Evolutionary conservation across 1,139 yeast genomes (phyloP), one percentile per base, ranked within the genome.

Genomic region (Pichia sp.): DNA sequence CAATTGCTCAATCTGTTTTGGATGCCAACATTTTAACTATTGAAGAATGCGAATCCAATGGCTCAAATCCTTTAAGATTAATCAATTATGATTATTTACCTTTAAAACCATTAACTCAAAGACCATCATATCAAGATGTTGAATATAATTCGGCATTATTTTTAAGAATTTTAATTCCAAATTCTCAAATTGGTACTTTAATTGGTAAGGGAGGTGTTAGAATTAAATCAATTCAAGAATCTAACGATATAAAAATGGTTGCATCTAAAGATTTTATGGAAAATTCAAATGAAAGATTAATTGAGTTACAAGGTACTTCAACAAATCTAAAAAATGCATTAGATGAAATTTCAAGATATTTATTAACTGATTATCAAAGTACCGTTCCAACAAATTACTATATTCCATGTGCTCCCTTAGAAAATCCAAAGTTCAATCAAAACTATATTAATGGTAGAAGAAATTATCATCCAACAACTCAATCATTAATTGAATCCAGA

Each of bases 141-240:
- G 59, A 53, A 14, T 63, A 57, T 47, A 53, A 57, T 10, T 73
- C 75, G 51, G 74, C 79, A 10, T 75, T 86, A 31, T 75, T 82
- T 44, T 70, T 89, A 61, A 77, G 96, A 63, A 73, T 90, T 50
- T 73, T 91, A 57, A 77, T 90, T 56, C 91, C 96, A 47, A 90
- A 90, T 70, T 77, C 84, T 56, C 96, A 89, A 69, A 84, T 90
- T 83, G 96, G 97, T 45, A 84, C 96, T 13, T 79, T 90, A 52
- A 90, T 90, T 67, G 97, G 97, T 48, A 81, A 87, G 54, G 87
- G 80, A 60, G 97, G 97, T 49, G 73, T 76, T 38, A 79, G 93
- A 67, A 90, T 90, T 66, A 91, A 88, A 71, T 78, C 83, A 53
- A 80, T 90, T 58, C 96, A 89, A 70, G 84, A 82, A 54, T 73